Percentiles rank a stretch among this genome's conserved stretches.
These are phyloP conservation scores for Chlorella sp. DNA, from an alignment of 139 green algal species.

Conservation along the genomic window DNA sequence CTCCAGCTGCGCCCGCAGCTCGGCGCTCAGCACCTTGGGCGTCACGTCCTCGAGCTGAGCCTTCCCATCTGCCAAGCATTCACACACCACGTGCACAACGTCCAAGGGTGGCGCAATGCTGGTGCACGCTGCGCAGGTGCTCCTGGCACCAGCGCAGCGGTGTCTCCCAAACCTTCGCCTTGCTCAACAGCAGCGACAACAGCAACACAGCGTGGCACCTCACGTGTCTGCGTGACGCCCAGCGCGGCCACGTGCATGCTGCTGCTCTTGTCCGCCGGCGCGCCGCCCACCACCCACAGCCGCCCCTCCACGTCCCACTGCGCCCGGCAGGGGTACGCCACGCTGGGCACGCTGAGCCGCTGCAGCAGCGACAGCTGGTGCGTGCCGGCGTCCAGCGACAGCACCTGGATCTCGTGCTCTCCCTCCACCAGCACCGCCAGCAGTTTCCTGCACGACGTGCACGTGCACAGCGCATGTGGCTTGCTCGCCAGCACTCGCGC, in stretches of 20 bases:
- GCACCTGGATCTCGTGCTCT: neutral
- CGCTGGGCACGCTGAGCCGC: neutral
- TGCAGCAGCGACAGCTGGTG: neutral
- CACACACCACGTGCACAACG: too few species aligned
- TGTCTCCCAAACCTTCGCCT: too few species aligned
- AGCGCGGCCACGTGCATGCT: neutral
- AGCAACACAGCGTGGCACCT: too few species aligned
- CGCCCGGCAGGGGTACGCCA: constrained; percentile 1
- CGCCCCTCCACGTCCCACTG: neutral
- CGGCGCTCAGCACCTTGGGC: neutral
- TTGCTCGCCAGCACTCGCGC: too few species aligned
- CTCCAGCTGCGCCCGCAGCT: neutral
- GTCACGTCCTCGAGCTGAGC: neutral
- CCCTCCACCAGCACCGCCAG: neutral
- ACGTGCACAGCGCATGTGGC: too few species aligned
- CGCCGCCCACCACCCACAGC: constrained; percentile 1
- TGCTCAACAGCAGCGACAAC: too few species aligned
- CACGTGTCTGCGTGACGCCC: too few species aligned
- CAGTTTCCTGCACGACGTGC: neutral
- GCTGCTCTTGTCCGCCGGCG: neutral
- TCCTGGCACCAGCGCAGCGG: too few species aligned
- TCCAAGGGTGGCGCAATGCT: too few species aligned
- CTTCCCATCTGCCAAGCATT: neutral
- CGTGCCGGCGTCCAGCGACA: neutral
- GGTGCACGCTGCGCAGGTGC: too few species aligned